Base-by-base conservation (phyloP, 1,284 basidiomycete species). In the Malassezia furfur region DNA sequence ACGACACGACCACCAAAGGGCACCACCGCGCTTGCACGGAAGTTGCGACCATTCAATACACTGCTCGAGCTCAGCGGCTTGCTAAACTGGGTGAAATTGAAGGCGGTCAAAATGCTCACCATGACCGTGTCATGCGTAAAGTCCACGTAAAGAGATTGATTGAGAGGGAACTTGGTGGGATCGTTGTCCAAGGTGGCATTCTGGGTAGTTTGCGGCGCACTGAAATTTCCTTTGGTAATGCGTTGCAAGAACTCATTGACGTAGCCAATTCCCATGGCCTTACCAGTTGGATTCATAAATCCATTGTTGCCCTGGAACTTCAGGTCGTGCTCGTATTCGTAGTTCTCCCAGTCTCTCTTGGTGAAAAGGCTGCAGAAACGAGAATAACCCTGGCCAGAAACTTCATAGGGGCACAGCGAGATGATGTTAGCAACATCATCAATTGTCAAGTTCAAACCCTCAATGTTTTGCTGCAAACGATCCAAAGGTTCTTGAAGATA, bases 361-460 rank as follows among this genome's bases (percentile, higher is more conserved):
- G 87, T 90, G 77, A 94, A 94, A 0, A 94, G 78, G 51, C 82
- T 81, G 66, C 91, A 96, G 77, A 91, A 96, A 50, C 62, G 40
- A 17, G 57, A 61, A 41, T 61, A 65, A 14, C 69, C 69, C 3
- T 68, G 40, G n/a, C 60, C 63, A 7, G 49, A 57, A 5, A 62
- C 66, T 54, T 71, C 67, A 59, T 69, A 69, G 15, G 69, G 55
- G 44, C 69, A 71, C 75, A 85, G 45, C n/a, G 54, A 55, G 52
- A 65, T 66, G 66, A 70, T 67, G 30, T 64, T 66, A 19, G 64
- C 67, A 17, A 68, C 57, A 41, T 67, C 57, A 35, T 63, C 57
- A 17, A 61, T 35, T 12, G 54, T 79, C 73, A 87, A 82, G 30
- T 54, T 47, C 17, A 67, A 59, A 5, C 55, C 59, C 11, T 41